These are phyloP conservation scores for Penicillium samsonianum DNA, from an alignment of 495 filamentous ascomycete genomes.

Conservation along the genomic window DNA sequence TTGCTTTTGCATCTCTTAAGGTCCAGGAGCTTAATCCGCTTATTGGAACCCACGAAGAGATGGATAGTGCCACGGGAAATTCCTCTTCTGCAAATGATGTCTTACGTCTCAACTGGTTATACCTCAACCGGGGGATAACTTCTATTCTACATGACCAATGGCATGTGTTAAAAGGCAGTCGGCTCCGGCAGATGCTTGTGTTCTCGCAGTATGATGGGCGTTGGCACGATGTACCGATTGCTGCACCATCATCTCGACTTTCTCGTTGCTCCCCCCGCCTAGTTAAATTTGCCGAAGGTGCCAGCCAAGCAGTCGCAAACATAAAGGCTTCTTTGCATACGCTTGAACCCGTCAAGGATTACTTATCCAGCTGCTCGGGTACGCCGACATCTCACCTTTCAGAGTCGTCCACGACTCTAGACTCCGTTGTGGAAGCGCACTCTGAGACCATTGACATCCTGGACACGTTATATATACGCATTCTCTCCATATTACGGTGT, in stretches of 20 bases:
- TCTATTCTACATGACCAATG: conserved; percentile 11
- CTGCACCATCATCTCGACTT: conserved; percentile 11
- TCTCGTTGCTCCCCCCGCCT: conserved; percentile 10
- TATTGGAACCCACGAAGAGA: background rate
- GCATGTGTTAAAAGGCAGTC: conserved; percentile 8
- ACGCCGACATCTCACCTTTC: conserved; percentile 12
- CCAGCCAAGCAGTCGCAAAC: conserved; percentile 6
- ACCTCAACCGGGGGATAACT: conserved; percentile 12
- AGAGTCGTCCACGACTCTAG: background rate
- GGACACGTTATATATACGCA: background rate
- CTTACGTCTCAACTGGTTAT: conserved; percentile 12
- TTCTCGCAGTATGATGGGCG: conserved; percentile 6
- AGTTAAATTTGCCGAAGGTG: conserved; percentile 11
- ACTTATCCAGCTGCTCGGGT: conserved; percentile 7
- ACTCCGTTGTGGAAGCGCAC: conserved; percentile 2
- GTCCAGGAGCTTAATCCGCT: background rate
- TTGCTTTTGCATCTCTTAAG: background rate
- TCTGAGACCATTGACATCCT: background rate
- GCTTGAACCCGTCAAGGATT: background rate
- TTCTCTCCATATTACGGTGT: background rate
- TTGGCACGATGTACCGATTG: conserved; percentile 7
- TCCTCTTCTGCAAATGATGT: conserved; percentile 6
- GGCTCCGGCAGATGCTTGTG: conserved; percentile 11
- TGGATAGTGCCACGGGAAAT: background rate
- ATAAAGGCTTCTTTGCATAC: conserved; percentile 2